A percentile compares a stretch with the other conserved stretches of the same genome.
Evolutionary conservation across 345 rosid genomes (phyloP).

Genomic region (Raphanus raphanistrum): DNA sequence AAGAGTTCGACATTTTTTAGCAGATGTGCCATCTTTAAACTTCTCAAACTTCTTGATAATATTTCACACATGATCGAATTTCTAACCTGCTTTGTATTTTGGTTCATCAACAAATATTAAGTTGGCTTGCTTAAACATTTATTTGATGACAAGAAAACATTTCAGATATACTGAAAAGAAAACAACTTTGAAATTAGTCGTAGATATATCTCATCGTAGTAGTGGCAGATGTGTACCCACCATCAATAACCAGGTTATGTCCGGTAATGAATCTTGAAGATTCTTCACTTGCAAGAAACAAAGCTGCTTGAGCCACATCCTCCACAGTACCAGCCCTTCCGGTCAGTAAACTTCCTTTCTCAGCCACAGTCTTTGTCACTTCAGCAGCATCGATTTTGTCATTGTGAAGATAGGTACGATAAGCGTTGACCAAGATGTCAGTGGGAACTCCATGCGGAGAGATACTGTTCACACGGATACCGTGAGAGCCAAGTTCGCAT

Average conservation of each 20-base stretch:
- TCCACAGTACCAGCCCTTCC: slow-evolving; percentile 60
- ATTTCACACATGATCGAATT: too few relatives aligned
- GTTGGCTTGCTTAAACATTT: too few relatives aligned
- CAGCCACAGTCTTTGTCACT: slow-evolving; percentile 52
- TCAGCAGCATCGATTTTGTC: slow-evolving; percentile 46
- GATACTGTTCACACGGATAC: slow-evolving; percentile 75
- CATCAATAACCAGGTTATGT: slow-evolving; percentile 77
- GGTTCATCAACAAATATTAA: too few relatives aligned
- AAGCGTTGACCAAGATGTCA: slow-evolving; percentile 68
- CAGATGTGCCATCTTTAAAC: too few relatives aligned
- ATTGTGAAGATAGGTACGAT: slow-evolving; percentile 46
- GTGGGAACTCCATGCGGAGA: slow-evolving; percentile 94
- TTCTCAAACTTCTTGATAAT: too few relatives aligned
- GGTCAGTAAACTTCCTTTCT: slow-evolving; percentile 61
- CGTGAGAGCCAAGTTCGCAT: slow-evolving; percentile 69
- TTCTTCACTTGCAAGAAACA: slow-evolving; percentile 70
- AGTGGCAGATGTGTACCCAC: slow-evolving; percentile 68
- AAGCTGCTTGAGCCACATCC: slow-evolving; percentile 67
- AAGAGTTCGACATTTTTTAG: too few relatives aligned
- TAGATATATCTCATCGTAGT: slow-evolving; percentile 53
- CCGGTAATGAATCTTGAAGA: slow-evolving; percentile 67
- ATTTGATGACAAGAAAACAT: background rate
- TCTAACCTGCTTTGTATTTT: too few relatives aligned
- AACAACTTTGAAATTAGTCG: slow-evolving; percentile 16
- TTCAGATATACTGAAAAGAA: background rate